Evolutionary conservation across 2,329 filamentous ascomycete species (phyloP).

Genomic region (Pseudocercospora pini-densiflorae): DNA sequence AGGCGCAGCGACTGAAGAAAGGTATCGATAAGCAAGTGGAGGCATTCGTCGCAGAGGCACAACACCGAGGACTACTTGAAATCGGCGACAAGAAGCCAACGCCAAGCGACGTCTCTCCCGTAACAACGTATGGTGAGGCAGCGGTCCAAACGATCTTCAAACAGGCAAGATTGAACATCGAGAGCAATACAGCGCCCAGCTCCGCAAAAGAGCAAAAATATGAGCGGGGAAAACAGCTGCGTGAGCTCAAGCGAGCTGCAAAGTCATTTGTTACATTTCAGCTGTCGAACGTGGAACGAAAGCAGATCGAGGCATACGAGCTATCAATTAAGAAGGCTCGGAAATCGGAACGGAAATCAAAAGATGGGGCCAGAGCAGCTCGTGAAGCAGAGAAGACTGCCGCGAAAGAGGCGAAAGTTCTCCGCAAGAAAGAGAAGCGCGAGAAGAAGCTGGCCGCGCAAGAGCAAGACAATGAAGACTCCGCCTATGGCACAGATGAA

Average conservation of each 20-base stretch:
- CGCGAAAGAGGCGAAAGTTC: constrained; percentile 22
- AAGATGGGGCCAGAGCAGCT: constrained; percentile 8
- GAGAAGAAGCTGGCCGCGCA: constrained; percentile 13
- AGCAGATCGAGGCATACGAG: constrained; percentile 14
- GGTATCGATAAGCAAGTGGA: constrained; percentile 4
- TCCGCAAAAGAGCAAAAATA: constrained; percentile 23
- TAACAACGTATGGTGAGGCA: constrained; percentile 12
- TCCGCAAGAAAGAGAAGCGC: constrained; percentile 20
- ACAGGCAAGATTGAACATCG: constrained; percentile 8
- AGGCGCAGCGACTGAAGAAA: constrained; percentile 11
- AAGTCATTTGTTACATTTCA: constrained; percentile 20
- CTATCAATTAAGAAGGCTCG: constrained; percentile 3
- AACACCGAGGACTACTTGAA: constrained; percentile 9
- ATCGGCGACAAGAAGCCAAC: constrained; percentile 19
- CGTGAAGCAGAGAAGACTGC: constrained; percentile 24
- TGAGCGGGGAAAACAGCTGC: constrained; percentile 21
- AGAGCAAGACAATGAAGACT: constrained; percentile 12
- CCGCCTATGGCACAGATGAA: constrained; percentile 4
- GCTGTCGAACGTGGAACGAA: constrained; percentile 19
- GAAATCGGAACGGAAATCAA: constrained; percentile 10
- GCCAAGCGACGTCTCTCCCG: constrained; percentile 10
- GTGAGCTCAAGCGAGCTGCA: constrained; percentile 26
- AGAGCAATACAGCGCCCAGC: background rate
- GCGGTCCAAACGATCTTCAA: constrained; percentile 16
- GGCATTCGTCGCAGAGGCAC: constrained; percentile 17